Conservation (phyloP, 352 stramenopile species). For the Sclerospora graminicola region DNA sequence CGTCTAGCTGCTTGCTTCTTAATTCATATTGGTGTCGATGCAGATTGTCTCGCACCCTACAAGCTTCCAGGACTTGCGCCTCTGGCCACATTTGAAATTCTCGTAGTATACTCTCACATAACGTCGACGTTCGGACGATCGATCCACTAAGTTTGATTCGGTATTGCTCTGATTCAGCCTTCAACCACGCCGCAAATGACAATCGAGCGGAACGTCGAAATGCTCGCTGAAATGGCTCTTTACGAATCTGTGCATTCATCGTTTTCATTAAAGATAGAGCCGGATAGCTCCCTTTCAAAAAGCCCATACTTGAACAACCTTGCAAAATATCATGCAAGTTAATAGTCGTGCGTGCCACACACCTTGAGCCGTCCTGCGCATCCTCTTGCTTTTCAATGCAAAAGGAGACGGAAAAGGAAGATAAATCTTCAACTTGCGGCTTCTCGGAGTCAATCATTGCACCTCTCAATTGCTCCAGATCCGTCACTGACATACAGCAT, state of each 20-base stretch:
- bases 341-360: slow-evolving; percentile 17
- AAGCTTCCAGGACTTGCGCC: slow-evolving; percentile 10
- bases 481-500: slow-evolving; percentile 15
- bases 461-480: slow-evolving; percentile 12
- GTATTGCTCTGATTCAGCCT: slow-evolving; percentile 7
- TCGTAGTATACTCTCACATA: slow-evolving; percentile 12
- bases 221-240: not conserved
- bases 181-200: slow-evolving; percentile 19
- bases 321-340: slow-evolving; percentile 9
- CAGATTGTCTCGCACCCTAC: slow-evolving; percentile 2
- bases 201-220: not conserved
- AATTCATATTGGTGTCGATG: slow-evolving; percentile 4
- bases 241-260: slow-evolving; percentile 6
- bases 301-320: slow-evolving; percentile 3
- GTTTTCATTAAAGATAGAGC: slow-evolving; percentile 13
- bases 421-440: slow-evolving; percentile 14
- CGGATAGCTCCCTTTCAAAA: slow-evolving; percentile 33
- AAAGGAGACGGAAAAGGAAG: slow-evolving; percentile 26
- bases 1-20: not conserved
- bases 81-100: slow-evolving; percentile 25
- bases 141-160: slow-evolving; percentile 13
- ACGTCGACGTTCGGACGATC: slow-evolving; percentile 3
- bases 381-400: slow-evolving; percentile 42
- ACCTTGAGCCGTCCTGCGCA: slow-evolving; percentile 26
- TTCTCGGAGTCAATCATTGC: slow-evolving; percentile 4